These are phyloP conservation scores for Candida easanensis DNA, from an alignment of 805 yeast genomes.

Conservation along the genomic window DNA sequence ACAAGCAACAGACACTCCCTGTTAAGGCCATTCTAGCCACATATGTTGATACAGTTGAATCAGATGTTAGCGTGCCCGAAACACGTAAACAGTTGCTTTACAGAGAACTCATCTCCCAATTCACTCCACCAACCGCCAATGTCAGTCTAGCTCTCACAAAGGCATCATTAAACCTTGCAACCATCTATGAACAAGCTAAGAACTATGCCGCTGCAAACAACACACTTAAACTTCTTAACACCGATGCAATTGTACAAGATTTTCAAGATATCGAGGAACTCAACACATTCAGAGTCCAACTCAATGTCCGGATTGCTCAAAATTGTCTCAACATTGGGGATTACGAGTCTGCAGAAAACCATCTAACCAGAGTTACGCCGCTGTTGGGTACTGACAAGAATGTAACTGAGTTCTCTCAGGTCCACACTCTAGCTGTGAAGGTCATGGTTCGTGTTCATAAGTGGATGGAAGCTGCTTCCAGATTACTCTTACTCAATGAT, in stretches of 20 bases:
- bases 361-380: conserved; percentile 20
- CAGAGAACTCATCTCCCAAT: conserved; percentile 8
- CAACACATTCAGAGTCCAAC: conserved; percentile 14
- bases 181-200: conserved; percentile 12
- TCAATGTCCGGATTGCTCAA: conserved; percentile 20
- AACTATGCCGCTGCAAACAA: conserved; percentile 9
- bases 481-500: conserved; percentile 14
- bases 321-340: conserved; percentile 13
- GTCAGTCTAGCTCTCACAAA: conserved; percentile 15
- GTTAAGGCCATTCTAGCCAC: conserved; percentile 16
- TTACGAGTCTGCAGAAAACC: conserved; percentile 22
- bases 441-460: conserved; percentile 20
- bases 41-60: conserved; percentile 11
- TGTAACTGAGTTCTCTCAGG: background rate
- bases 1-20: conserved; percentile 22
- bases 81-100: conserved; percentile 6
- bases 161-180: conserved; percentile 10
- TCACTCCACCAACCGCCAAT: conserved; percentile 23
- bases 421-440: conserved; percentile 13
- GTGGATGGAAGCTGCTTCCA: conserved; percentile 24
- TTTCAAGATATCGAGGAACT: conserved; percentile 12
- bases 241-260: conserved; percentile 19
- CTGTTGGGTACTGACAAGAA: conserved; percentile 7
- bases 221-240: conserved; percentile 12
- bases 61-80: background rate